Evolutionary conservation across 2,329 filamentous ascomycete genomes (phyloP), one percentile per base, ranked within the genome.

Genomic region (Hypoxylon sp.): DNA sequence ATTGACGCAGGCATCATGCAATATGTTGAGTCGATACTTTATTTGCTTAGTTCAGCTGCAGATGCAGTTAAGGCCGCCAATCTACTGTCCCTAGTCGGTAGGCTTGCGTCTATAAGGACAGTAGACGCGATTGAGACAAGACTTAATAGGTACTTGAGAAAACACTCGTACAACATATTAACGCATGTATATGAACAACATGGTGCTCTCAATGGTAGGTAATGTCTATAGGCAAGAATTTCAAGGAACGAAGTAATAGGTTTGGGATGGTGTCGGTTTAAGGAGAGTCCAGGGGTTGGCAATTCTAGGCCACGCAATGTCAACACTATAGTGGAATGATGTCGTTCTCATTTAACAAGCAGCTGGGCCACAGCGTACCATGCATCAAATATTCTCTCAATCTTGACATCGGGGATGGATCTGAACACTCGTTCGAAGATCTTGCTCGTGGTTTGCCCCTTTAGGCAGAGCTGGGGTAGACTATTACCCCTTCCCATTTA

Each of bases 331-430:
- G 10, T 23, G 30, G 14, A 36, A n/a, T n/a, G 10, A 36, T 14
- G 3, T 36, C 21, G 14, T 41, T 55, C 30, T 34, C 52, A n/a
- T 23, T 34, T 14, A 17, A 11, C 23, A 10, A 30, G 17, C 28
- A 30, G 10, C 6, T 23, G 38, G 36, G 36, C 7, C 51, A 55
- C 41, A 55, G 36, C 36, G 51, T 45, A 43, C 32, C 41, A 43
- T 55, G 51, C 51, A 19, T 32, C 51, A 55, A 55, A 55, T 19
- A 55, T 55, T 11, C 21, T 28, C 38, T 14, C n/a, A n/a, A 32
- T n/a, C n/a, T n/a, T n/a, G 19, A 28, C 28, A 38, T 56, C 38
- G 36, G 28, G 4, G 25, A 25, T 32, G 19, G 21, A 38, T n/a
- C 25, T 56, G n/a, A n/a, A 45, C 19, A 5, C 21, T 56, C 25